Evolutionary conservation across 352 stramenopile genomes (phyloP), one percentile per base, ranked within the genome.

Genomic region (Globisporangium takayamanum): DNA sequence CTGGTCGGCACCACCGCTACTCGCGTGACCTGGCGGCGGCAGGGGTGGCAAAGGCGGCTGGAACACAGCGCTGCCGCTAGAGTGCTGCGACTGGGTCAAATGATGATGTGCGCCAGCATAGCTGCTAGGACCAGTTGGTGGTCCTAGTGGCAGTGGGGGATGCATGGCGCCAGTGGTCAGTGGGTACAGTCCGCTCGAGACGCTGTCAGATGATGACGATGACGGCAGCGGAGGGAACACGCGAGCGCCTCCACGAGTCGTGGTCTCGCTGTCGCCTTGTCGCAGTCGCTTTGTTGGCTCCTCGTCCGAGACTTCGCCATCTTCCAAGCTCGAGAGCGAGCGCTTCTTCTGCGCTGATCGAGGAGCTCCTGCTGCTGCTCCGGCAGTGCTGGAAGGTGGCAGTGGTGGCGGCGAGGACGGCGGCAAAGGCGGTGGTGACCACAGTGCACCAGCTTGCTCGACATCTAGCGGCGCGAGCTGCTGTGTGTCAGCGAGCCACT

Each of bases 401-500:
- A 39, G 10, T 39, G 33, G 33, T 12, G 33, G 33, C 33, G 33
- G 7, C 33, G 33, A 36, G 8, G 30, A 14, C 33, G 33, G 7
- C 33, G 33, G 33, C 33, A 39, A 7, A 39, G n/a, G 20, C 37
- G 47, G 11, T 18, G 30, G 28, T 10, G 77, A 26, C 81, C 81
- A 91, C 18, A 73, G 41, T 3, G 49, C 65, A 3, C 55, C 56
- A 20, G 57, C 68, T 8, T 80, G 66, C 0, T 37, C 67, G 3
- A 59, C 30, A 42, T 80, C 66, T 50, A 88, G 28, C n/a, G 70
- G 65, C n/a, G 70, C 67, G 18, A 91, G 60, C 6, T 69, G 66
- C 60, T 92, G 83, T 1, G 77, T 89, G 33, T 72, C 57, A n/a
- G 65, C 60, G n/a, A 92, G 62, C 80, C 80, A 92, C 25, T 66